Evolutionary conservation across 192 early-diverging fungal genomes (phyloP), one percentile per base, ranked within the genome.

Genomic region (Gryganskiella cystojenkinii): DNA sequence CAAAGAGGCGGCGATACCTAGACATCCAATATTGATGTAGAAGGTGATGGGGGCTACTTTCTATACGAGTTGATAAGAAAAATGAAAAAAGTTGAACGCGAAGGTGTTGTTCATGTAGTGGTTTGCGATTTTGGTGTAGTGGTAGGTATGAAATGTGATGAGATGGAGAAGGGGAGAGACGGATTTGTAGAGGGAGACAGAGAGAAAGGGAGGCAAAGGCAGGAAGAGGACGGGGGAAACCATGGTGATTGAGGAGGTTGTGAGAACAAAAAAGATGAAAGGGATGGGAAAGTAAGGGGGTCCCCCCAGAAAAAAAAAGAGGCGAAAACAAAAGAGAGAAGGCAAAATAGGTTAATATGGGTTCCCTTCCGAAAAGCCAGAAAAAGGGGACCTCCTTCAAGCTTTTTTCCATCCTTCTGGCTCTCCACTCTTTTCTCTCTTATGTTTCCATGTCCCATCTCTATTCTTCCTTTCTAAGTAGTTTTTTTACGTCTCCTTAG

Each of bases 11-110:
- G 87, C 83, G 30, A 87, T 55, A 22, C 89, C 89, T n/a, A 90
- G 79, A 33, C 85, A 82, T 10, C 86, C 86, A 19, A 90, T 81
- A n/a, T 86, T 84, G 70, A 89, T 86, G 69, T 89, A 90, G 67
- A 89, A 90, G 3, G 89, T 90, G 44, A 85, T 84, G 34, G 87
- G 83, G 24, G 88, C 86, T 37, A 75, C 69, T 51, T 80, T 79
- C 71, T 75, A 60, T 42, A 20, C n/a, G n/a, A n/a, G n/a, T n/a
- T n/a, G 43, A 15, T 0, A 61, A 31, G 7, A 33, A 49, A 61
- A 60, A 44, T 19, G 37, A 52, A 42, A 44, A 22, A 14, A 61
- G 49, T 45, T 33, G 14, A 37, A 43, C 15, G 22, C 43, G 24
- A 49, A 4, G 46, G 24, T n/a, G n/a, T n/a, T n/a, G n/a, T n/a